Conservation (phyloP, 176 grass and related monocot genomes). For the Cenchrus americanus region DNA sequence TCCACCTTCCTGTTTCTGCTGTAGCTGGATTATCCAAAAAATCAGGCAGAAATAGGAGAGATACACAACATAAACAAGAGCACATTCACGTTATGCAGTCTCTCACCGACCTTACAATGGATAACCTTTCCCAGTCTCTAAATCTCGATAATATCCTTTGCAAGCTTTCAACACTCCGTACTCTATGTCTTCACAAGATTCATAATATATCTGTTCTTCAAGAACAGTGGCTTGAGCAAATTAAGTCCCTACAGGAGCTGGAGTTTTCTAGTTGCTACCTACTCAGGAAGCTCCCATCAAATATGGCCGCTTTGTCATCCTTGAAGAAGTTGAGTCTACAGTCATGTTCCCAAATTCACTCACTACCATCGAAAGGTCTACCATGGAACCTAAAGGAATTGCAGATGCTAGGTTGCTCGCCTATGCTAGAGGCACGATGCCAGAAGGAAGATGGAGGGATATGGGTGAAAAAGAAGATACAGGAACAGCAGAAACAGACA, state of each 20-base stretch:
- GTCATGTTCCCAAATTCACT: neutral
- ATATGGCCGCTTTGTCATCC: neutral
- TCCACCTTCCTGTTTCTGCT: neutral
- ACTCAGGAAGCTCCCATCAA: constrained; percentile 28
- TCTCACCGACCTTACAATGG: constrained; percentile 19
- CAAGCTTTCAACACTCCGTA: constrained; percentile 9
- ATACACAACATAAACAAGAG: neutral
- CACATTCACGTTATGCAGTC: neutral
- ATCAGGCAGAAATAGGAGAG: neutral
- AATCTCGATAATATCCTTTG: neutral
- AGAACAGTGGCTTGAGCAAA: constrained; percentile 15
- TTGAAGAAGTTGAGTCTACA: constrained; percentile 16
- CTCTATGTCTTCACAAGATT: neutral
- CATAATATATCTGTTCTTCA: neutral
- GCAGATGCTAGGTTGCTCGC: neutral
- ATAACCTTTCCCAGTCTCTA: neutral
- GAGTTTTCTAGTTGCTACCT: neutral
- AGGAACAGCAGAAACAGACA: neutral
- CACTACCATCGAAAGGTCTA: neutral
- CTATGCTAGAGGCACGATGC: constrained; percentile 17
- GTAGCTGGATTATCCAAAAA: neutral
- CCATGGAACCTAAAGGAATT: constrained; percentile 33
- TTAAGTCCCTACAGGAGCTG: constrained; percentile 22
- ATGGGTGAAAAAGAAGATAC: neutral
- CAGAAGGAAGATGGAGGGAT: neutral